Base-by-base conservation (phyloP, 2,329 filamentous ascomycete genomes). In the Aspergillus sojae region DNA sequence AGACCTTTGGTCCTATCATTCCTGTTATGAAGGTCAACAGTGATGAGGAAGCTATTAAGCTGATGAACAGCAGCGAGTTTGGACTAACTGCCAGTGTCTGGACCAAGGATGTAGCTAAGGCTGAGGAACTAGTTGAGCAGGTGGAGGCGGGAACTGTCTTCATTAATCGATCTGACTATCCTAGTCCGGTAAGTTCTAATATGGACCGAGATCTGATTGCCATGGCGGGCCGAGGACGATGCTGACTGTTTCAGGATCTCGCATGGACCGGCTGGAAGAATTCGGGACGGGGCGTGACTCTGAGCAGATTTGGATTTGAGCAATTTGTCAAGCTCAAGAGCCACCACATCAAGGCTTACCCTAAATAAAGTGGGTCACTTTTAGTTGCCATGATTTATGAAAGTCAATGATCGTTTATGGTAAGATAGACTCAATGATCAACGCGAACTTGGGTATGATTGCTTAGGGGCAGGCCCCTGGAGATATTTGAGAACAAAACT, bases 221-320 rank as follows among this genome's bases (percentile, higher is more conserved):
- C 21, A 11, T 34, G n/a, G 19, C n/a, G 28, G 28, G 19, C 9
- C 16, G n/a, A 11, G 28, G n/a, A 32, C 26, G 14, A 57, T 46
- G 30, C 23, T 57, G 30, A 62, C 39, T 50, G 28, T 21, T 30
- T 45, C 71, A 94, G 91, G 93, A 96, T 78, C 86, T 96, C 69
- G 93, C 93, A n/a, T 96, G 93, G 93, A 95, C 94, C 2, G 94
- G 94, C 12, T 97, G 93, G 93, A 98, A 98, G 83, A 93, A 97
- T 77, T 97, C 93, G 65, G 94, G 94, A 68, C 94, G 92, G 78
- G 94, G 94, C 26, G 90, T 94, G 71, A 97, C 94, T 11, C 81
- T 98, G 71, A 95, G 93, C 80, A 89, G 83, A 71, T 96, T 94
- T 74, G 94, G 94, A 12, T 98, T 96, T 75, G 94, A 97, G 72